Percentiles rank a stretch among this genome's conserved stretches.
Conservation (phyloP, 1,139 yeast species). For the Hanseniaspora uvarum region DNA sequence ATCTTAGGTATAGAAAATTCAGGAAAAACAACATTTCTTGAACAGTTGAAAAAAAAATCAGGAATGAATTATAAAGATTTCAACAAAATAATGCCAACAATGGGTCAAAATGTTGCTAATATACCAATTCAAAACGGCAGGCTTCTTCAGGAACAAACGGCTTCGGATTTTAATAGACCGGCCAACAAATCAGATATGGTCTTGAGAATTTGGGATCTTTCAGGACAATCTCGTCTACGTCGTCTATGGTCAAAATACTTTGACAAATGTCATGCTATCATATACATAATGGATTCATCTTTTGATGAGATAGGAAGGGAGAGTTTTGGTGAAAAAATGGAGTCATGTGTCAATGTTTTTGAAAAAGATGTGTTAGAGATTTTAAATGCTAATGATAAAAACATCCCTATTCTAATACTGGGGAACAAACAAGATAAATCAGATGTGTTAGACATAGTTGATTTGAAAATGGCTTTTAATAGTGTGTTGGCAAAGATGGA, state of each 20-base stretch:
- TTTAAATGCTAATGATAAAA: constrained; percentile 37
- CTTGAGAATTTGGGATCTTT: constrained; percentile 88
- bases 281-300: constrained; percentile 84
- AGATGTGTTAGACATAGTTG: constrained; percentile 66
- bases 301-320: constrained; percentile 80
- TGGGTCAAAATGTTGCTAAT: constrained; percentile 61
- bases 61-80: constrained; percentile 31
- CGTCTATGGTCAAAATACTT: constrained; percentile 83
- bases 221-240: constrained; percentile 79
- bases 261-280: constrained; percentile 77
- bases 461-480: constrained; percentile 72
- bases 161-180: constrained; percentile 6
- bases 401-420: constrained; percentile 79
- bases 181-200: constrained; percentile 35
- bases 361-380: constrained; percentile 20
- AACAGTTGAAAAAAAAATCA: constrained; percentile 47
- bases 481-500: constrained; percentile 69
- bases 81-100: constrained; percentile 53
- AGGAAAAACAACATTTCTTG: constrained; percentile 80
- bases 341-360: constrained; percentile 38
- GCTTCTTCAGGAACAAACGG: constrained; percentile 21
- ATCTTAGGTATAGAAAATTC: constrained; percentile 91
- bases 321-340: constrained; percentile 26
- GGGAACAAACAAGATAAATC: constrained; percentile 92
- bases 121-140: constrained; percentile 36